These are phyloP conservation scores for Hypoxylon rickii DNA, from an alignment of 495 filamentous ascomycete genomes.

Conservation along the genomic window DNA sequence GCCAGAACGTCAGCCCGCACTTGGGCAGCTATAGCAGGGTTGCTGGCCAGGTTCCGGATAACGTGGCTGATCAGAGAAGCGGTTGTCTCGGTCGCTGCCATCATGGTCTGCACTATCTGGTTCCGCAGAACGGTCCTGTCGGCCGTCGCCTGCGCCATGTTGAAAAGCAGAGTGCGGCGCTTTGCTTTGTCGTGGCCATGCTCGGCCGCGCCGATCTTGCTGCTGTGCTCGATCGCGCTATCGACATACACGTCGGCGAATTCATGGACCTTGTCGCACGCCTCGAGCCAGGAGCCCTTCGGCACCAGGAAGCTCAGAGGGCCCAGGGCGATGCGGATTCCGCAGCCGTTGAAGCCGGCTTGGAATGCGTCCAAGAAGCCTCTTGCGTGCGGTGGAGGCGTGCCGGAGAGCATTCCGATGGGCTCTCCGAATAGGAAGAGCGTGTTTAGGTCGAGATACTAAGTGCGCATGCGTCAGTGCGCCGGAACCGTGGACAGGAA, in stretches of 20 bases:
- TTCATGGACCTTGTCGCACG: conserved; percentile 24
- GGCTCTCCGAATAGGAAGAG: conserved; percentile 65
- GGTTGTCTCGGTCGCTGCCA: conserved; percentile 41
- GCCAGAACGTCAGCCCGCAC: conserved; percentile 17
- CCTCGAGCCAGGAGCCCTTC: conserved; percentile 16
- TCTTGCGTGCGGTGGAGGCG: conserved; percentile 4
- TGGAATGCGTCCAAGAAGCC: conserved; percentile 32
- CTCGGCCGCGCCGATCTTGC: neutral
- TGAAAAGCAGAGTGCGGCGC: conserved; percentile 31
- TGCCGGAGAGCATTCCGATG: conserved; percentile 18
- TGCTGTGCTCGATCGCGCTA: conserved; percentile 24
- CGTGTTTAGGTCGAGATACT: conserved; percentile 58
- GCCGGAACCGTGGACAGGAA: conserved; percentile 5
- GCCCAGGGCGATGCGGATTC: conserved; percentile 26
- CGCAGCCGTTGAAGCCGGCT: conserved; percentile 32
- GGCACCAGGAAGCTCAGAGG: conserved; percentile 25
- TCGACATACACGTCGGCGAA: conserved; percentile 34
- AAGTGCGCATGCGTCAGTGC: conserved; percentile 21
- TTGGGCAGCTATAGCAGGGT: conserved; percentile 10
- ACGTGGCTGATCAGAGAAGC: conserved; percentile 28
- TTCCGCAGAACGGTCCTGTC: conserved; percentile 37
- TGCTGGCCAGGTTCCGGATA: conserved; percentile 19
- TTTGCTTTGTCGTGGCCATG: conserved; percentile 22
- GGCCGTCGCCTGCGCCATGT: conserved; percentile 30
- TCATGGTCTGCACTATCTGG: conserved; percentile 36